Conservation (phyloP, 345 rosid species). For the Arabidopsis thaliana region DNA sequence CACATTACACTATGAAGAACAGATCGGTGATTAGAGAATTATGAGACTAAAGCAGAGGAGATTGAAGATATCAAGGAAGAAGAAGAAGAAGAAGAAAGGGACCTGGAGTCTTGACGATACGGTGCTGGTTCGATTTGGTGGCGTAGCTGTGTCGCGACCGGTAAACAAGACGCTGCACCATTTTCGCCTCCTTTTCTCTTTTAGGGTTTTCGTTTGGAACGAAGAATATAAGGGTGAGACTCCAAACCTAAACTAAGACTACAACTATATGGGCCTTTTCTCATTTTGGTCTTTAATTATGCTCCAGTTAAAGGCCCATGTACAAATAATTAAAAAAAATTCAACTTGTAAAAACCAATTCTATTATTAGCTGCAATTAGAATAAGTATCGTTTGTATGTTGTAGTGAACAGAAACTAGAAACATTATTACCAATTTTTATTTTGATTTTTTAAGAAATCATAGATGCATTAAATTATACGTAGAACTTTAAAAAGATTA, state of each 20-base stretch:
- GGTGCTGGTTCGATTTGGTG: conserved; percentile 75
- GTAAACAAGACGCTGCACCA: conserved; percentile 72
- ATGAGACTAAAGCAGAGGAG: background rate
- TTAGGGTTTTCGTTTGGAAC: conserved; percentile 16
- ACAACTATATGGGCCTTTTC: conserved; percentile 10
- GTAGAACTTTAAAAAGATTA: too few species aligned
- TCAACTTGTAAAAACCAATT: too few species aligned
- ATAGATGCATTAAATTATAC: too few species aligned
- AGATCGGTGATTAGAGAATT: background rate
- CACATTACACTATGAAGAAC: background rate
- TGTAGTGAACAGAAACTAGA: too few species aligned
- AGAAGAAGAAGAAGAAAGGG: background rate
- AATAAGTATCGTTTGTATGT: too few species aligned
- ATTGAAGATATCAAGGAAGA: background rate
- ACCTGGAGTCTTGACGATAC: conserved; percentile 71
- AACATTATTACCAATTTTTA: too few species aligned
- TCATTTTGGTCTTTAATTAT: background rate
- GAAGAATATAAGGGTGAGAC: conserved; percentile 8
- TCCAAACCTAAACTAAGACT: conserved; percentile 9
- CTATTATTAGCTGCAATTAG: too few species aligned
- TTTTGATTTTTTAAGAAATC: too few species aligned
- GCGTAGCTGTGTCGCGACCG: conserved; percentile 79
- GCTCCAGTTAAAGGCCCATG: conserved; percentile 10
- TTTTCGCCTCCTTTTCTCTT: conserved; percentile 45
- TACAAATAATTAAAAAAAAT: background rate